A percentile compares a stretch with the other conserved stretches of the same genome.
Evolutionary conservation across 352 stramenopile species (phyloP).

Genomic region (Pythium myriotylum): DNA sequence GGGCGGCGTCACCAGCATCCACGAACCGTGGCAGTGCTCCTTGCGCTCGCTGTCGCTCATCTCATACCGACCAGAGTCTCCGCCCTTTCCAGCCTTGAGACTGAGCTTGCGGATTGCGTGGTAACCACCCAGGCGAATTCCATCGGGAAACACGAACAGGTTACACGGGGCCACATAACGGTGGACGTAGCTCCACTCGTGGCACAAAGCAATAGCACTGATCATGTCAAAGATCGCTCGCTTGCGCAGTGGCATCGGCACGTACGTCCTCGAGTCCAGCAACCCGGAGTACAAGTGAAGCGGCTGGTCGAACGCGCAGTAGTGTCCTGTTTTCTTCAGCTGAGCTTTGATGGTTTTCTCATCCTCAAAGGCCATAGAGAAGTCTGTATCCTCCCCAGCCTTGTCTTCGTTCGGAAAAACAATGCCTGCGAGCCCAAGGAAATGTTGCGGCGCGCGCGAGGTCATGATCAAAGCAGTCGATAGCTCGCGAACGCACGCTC

Average conservation of each 20-base stretch:
- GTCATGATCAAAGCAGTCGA: slow-evolving; percentile 49
- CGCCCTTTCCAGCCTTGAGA: slow-evolving; percentile 19
- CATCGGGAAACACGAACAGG: slow-evolving; percentile 71
- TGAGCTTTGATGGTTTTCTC: slow-evolving; percentile 12
- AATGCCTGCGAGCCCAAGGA: slow-evolving; percentile 67
- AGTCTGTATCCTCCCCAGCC: background rate
- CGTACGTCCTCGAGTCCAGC: slow-evolving; percentile 55
- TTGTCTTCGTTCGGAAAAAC: slow-evolving; percentile 54
- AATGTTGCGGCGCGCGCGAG: slow-evolving; percentile 43
- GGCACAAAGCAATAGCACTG: slow-evolving; percentile 53
- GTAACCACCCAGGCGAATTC: slow-evolving; percentile 71
- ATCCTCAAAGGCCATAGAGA: slow-evolving; percentile 4
- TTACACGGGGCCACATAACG: slow-evolving; percentile 73
- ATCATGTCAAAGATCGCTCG: slow-evolving; percentile 77
- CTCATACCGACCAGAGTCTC: slow-evolving; percentile 37
- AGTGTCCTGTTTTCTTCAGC: slow-evolving; percentile 54
- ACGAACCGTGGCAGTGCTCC: slow-evolving; percentile 68
- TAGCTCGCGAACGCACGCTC: slow-evolving; percentile 60
- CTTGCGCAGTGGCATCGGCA: slow-evolving; percentile 58
- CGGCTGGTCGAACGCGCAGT: slow-evolving; percentile 79
- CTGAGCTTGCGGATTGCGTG: slow-evolving; percentile 52
- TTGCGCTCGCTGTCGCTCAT: slow-evolving; percentile 82
- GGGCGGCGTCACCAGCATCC: slow-evolving; percentile 64
- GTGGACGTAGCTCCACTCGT: slow-evolving; percentile 77
- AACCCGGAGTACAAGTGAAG: slow-evolving; percentile 78